Evolutionary conservation across 2,329 filamentous ascomycete species (phyloP).

Genomic region (Botryotinia globosa): DNA sequence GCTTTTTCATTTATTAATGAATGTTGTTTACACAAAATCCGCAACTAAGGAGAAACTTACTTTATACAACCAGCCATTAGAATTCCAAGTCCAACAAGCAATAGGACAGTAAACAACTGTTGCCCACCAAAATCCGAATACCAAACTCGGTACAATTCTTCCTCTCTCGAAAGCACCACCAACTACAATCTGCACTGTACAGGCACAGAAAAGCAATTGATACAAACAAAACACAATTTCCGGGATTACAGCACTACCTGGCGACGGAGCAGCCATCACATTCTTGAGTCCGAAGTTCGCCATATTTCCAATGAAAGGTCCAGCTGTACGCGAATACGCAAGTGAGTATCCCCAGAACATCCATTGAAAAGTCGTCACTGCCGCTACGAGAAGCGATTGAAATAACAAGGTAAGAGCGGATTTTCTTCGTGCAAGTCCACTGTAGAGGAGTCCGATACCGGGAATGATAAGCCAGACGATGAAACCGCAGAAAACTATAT

Average conservation of each 20-base stretch:
- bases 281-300: slow-evolving; percentile 60
- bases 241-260: slow-evolving; percentile 54
- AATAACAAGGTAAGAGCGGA: slow-evolving; percentile 61
- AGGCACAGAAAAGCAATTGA: slow-evolving; percentile 60
- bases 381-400: slow-evolving; percentile 57
- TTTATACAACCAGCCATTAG: slow-evolving; percentile 62
- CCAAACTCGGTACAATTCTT: slow-evolving; percentile 60
- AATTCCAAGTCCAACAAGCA: slow-evolving; percentile 66
- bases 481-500: slow-evolving; percentile 56
- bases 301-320: slow-evolving; percentile 61
- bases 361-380: slow-evolving; percentile 54
- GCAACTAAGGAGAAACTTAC: neutral
- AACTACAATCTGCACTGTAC: slow-evolving; percentile 62
- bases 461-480: slow-evolving; percentile 67
- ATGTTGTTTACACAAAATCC: neutral
- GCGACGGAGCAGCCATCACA: slow-evolving; percentile 58
- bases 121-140: slow-evolving; percentile 63
- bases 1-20: slow-evolving; percentile 23
- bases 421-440: slow-evolving; percentile 60
- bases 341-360: slow-evolving; percentile 66
- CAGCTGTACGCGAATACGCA: slow-evolving; percentile 58
- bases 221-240: slow-evolving; percentile 67
- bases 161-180: slow-evolving; percentile 59
- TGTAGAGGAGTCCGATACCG: slow-evolving; percentile 63
- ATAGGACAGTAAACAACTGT: slow-evolving; percentile 64